These are phyloP conservation scores for Claviceps sp. DNA, from an alignment of 2,329 filamentous ascomycete genomes.

Conservation along the genomic window DNA sequence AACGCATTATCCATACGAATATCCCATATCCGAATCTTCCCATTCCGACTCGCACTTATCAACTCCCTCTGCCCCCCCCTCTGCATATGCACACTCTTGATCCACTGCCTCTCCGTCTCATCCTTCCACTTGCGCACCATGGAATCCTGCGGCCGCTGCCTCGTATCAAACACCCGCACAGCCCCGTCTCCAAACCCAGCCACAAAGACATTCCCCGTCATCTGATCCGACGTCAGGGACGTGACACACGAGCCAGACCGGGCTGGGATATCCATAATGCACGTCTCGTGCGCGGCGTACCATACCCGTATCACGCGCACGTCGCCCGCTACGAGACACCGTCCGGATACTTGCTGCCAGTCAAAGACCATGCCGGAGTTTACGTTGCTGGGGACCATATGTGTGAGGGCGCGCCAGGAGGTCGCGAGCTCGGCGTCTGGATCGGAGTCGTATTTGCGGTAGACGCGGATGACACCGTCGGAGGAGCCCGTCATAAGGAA, in stretches of 20 bases:
- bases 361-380: slow-evolving; percentile 95
- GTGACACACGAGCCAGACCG: slow-evolving; percentile 93
- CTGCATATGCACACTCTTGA: slow-evolving; percentile 93
- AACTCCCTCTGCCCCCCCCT: slow-evolving; percentile 86
- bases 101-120: slow-evolving; percentile 73
- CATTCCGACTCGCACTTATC: slow-evolving; percentile 78
- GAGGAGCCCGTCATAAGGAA: slow-evolving; percentile 90
- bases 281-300: slow-evolving; percentile 89
- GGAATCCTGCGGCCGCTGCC: slow-evolving; percentile 67
- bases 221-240: slow-evolving; percentile 90
- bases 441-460: slow-evolving; percentile 76
- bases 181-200: slow-evolving; percentile 94
- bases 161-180: slow-evolving; percentile 85
- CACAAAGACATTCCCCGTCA: slow-evolving; percentile 91
- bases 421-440: slow-evolving; percentile 72
- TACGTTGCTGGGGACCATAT: slow-evolving; percentile 86
- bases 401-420: slow-evolving; percentile 80
- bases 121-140: slow-evolving; percentile 98
- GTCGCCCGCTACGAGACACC: slow-evolving; percentile 89
- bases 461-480: slow-evolving; percentile 87
- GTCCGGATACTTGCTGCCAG: slow-evolving; percentile 96
- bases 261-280: slow-evolving; percentile 84
- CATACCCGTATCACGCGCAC: slow-evolving; percentile 91
- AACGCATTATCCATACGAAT: slow-evolving; percentile 74
- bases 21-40: slow-evolving; percentile 92